Conservation (phyloP, 306 rosid genomes). For the Fragaria iinumae region DNA sequence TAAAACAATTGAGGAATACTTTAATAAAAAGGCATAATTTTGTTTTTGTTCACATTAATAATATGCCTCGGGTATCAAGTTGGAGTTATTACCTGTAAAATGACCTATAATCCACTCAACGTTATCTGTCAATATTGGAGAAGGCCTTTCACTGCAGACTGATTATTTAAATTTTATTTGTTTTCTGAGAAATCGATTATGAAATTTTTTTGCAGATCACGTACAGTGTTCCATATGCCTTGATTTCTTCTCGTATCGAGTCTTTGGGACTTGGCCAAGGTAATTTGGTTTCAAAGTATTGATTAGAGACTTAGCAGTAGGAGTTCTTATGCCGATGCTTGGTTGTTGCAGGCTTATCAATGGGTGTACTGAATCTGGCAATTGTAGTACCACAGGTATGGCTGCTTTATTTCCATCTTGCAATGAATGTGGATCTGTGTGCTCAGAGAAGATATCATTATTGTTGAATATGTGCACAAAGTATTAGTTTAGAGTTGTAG, state of each 20-base stretch:
- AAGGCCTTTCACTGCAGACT: background rate
- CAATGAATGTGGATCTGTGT: background rate
- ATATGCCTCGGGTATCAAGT: background rate
- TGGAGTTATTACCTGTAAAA: background rate
- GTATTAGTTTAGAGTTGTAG: background rate
- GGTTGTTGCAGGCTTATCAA: conserved; percentile 75
- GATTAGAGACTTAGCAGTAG: conserved; percentile 3
- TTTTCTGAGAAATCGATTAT: conserved; percentile 6
- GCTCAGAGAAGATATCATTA: background rate
- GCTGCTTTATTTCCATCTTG: conserved; percentile 13
- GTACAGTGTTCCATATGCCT: conserved; percentile 90
- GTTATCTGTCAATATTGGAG: background rate
- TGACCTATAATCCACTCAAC: background rate
- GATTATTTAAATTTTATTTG: background rate
- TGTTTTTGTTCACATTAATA: background rate
- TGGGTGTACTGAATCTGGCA: conserved; percentile 93
- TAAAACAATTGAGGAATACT: background rate
- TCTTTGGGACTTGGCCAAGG: conserved; percentile 96
- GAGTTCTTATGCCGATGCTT: conserved; percentile 28
- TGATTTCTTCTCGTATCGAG: conserved; percentile 73
- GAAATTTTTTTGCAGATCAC: conserved; percentile 64
- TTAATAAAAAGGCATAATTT: background rate
- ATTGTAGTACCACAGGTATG: conserved; percentile 88
- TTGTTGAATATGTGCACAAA: background rate
- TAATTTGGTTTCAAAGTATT: conserved; percentile 20